Percentiles rank a stretch among this genome's conserved stretches.
Conservation (phyloP, 371 early-diverging fungal species). For the Mucor mucedo region DNA sequence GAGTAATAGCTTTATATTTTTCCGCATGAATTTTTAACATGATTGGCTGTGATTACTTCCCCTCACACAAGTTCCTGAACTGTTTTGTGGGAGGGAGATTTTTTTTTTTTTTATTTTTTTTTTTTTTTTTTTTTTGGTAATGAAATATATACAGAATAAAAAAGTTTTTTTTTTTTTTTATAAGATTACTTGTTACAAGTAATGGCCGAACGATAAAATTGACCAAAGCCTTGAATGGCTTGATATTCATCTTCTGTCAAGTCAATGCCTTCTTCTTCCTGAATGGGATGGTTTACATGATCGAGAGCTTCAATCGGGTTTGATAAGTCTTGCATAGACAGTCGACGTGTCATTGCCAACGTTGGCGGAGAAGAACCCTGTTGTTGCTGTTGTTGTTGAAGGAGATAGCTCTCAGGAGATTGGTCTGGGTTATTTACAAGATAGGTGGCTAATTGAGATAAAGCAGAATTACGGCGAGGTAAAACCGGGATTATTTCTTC, state of each 20-base stretch:
- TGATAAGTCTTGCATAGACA: conserved; percentile 47
- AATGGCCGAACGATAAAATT: conserved; percentile 24
- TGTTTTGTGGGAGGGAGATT: too few relatives aligned
- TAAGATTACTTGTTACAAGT: conserved; percentile 21
- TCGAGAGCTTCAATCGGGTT: conserved; percentile 44
- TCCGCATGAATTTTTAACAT: too few relatives aligned
- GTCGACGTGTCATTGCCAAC: conserved; percentile 26
- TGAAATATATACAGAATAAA: not conserved
- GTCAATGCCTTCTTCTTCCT: conserved; percentile 31
- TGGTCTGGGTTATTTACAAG: conserved; percentile 41
- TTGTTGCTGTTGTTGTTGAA: not conserved
- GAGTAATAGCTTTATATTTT: too few relatives aligned
- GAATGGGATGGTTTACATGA: not conserved
- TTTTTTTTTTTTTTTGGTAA: too few relatives aligned
- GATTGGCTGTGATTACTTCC: too few relatives aligned
- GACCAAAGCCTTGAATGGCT: conserved; percentile 49
- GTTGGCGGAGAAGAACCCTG: conserved; percentile 1
- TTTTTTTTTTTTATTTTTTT: not conserved
- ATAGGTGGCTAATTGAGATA: conserved; percentile 45
- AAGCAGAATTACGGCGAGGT: conserved; percentile 21
- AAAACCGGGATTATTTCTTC: conserved; percentile 6
- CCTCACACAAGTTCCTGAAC: too few relatives aligned
- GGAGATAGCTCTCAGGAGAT: conserved; percentile 42
- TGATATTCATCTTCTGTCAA: conserved; percentile 51
- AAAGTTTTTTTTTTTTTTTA: not conserved